Percentiles rank a stretch among this genome's conserved stretches.
Evolutionary conservation across 805 yeast genomes (phyloP).

Genomic region (Pichia kluyveri): DNA sequence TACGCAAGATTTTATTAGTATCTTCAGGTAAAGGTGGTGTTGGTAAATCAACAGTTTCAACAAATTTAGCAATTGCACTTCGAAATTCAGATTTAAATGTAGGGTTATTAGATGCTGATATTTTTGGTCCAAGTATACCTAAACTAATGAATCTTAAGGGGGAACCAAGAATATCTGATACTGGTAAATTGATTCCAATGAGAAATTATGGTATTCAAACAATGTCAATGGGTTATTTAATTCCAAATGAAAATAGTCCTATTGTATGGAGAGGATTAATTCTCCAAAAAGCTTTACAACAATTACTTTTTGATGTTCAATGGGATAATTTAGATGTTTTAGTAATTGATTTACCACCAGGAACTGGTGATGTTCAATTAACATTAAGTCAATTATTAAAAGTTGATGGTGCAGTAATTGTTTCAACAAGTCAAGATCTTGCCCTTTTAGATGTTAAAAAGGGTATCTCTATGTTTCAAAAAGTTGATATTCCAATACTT

Average conservation of each 20-base stretch:
- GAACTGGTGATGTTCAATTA: slow-evolving; percentile 82
- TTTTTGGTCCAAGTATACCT: slow-evolving; percentile 82
- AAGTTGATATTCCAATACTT: slow-evolving; percentile 58
- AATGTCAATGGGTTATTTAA: slow-evolving; percentile 85
- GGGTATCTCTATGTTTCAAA: slow-evolving; percentile 71
- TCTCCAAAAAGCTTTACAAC: slow-evolving; percentile 83
- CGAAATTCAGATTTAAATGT: slow-evolving; percentile 43
- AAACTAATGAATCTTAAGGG: slow-evolving; percentile 57
- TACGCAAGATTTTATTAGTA: slow-evolving; percentile 51
- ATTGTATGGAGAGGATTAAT: slow-evolving; percentile 82
- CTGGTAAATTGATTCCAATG: slow-evolving; percentile 56
- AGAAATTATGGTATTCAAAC: slow-evolving; percentile 67
- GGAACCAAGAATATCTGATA: slow-evolving; percentile 49
- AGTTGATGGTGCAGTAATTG: slow-evolving; percentile 73
- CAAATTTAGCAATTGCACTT: slow-evolving; percentile 59
- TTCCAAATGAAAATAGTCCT: slow-evolving; percentile 55
- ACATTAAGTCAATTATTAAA: slow-evolving; percentile 73
- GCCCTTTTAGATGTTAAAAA: slow-evolving; percentile 74
- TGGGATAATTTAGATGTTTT: slow-evolving; percentile 63
- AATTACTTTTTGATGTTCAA: slow-evolving; percentile 70
- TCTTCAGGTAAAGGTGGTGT: slow-evolving; percentile 79
- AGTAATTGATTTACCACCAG: slow-evolving; percentile 84
- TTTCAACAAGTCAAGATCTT: slow-evolving; percentile 80
- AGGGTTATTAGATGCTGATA: slow-evolving; percentile 72
- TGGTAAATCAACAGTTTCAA: slow-evolving; percentile 68